Evolutionary conservation across 2,329 filamentous ascomycete genomes (phyloP), one percentile per base, ranked within the genome.

Genomic region (Ascochyta rabiei): DNA sequence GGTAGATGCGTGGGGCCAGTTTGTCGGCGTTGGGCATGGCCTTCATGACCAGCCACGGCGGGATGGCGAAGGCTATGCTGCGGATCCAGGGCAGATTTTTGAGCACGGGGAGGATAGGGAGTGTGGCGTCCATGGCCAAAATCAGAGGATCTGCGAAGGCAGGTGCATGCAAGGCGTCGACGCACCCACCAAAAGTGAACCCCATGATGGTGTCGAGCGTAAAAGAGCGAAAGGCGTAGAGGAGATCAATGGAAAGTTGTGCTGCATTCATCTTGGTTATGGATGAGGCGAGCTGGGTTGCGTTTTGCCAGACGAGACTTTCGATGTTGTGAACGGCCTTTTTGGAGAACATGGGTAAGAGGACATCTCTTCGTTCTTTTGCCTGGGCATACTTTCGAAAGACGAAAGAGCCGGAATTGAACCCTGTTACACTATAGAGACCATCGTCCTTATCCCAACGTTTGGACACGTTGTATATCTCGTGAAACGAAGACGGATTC

Each of bases 131-230:
- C 31, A 45, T 45, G 31, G 42, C 31, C 5, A 45, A 31, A 19
- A 45, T 45, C 18, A 45, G 21, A n/a, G 42, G 42, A 10, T 45
- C 42, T 5, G 42, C 42, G 21, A 45, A 45, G 1, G 10, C 42
- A 7, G 42, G 30, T 23, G 42, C 42, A 5, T 45, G 42, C 30
- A 45, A 19, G 13, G 42, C 42, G 24, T 45, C 42, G 21, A 45
- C 42, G 31, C 42, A 45, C 13, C 42, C 42, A 15, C 30, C 42
- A 10, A 45, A 45, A 7, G 30, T 45, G 5, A 35, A 45, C 2
- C 42, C 30, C 42, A 45, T 45, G 19, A 45, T 45, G 19, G 42
- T 45, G 19, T 45, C 42, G 30, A 45, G 42, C 2, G 42, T 45
- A 9, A 45, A 45, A 1, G 42, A 35, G 10, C 31, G 42, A 7